Evolutionary conservation across 2,329 filamentous ascomycete genomes (phyloP).

Genomic region (Cercospora zeae-maydis): DNA sequence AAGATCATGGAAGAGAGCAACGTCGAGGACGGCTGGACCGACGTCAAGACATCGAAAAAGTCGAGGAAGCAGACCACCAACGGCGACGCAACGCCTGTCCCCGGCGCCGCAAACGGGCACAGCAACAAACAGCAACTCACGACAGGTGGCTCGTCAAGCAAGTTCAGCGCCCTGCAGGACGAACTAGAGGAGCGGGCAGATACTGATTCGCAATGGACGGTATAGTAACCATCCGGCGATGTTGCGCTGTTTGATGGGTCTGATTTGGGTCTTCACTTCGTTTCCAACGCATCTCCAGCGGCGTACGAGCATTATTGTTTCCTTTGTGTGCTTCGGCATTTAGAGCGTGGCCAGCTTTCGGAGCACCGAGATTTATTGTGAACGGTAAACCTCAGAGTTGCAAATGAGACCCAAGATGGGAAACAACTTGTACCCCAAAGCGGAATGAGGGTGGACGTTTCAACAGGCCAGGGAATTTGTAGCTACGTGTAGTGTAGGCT

Average conservation of each 20-base stretch:
- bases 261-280: neutral
- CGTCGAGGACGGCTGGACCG: conserved; percentile 57
- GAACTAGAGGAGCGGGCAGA: conserved; percentile 1
- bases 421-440: neutral
- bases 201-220: neutral
- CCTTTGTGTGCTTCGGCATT: neutral
- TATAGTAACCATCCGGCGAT: neutral
- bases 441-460: neutral
- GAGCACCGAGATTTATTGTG: neutral
- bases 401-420: neutral
- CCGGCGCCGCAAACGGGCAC: conserved; percentile 7
- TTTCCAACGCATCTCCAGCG: neutral
- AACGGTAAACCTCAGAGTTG: neutral
- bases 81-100: conserved; percentile 19
- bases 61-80: conserved; percentile 42
- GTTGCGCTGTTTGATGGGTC: neutral
- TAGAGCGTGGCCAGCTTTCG: neutral
- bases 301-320: neutral
- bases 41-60: conserved; percentile 55
- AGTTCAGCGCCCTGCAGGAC: neutral
- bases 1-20: conserved; percentile 47
- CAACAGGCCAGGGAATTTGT: neutral
- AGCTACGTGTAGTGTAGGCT: neutral
- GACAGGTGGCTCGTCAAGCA: conserved; percentile 8
- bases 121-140: conserved; percentile 15